Evolutionary conservation across 2,329 filamentous ascomycete species (phyloP).

Genomic region (Rachicladosporium sp.): DNA sequence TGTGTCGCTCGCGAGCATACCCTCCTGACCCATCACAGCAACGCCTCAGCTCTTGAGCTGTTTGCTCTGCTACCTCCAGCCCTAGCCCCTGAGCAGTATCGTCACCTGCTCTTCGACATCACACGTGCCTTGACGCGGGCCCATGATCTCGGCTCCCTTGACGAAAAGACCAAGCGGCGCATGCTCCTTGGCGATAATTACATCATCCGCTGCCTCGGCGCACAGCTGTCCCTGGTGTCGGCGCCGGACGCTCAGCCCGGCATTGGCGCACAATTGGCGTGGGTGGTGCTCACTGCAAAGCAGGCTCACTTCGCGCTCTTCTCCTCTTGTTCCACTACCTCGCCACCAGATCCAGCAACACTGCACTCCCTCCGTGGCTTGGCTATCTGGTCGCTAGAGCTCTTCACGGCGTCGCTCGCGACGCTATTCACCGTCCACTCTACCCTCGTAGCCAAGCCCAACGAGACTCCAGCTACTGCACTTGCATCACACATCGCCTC

Average conservation of each 20-base stretch:
- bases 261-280: constrained; percentile 62
- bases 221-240: too few relatives aligned
- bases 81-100: constrained; percentile 45
- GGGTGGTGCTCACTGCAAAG: constrained; percentile 61
- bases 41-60: constrained; percentile 35
- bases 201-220: too few relatives aligned
- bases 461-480: too few relatives aligned
- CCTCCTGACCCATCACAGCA: constrained; percentile 28
- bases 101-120: constrained; percentile 52
- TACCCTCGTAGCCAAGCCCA: too few relatives aligned
- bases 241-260: constrained; percentile 30
- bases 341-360: neutral
- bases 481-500: too few relatives aligned
- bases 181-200: constrained; percentile 53
- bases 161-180: constrained; percentile 45
- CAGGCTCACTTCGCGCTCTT: constrained; percentile 36
- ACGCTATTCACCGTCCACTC: constrained; percentile 31
- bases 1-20: constrained; percentile 23
- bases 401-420: constrained; percentile 44
- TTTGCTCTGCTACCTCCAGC: constrained; percentile 29
- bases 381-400: constrained; percentile 64
- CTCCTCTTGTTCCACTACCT: neutral
- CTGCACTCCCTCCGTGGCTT: constrained; percentile 56
- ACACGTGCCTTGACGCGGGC: constrained; percentile 58
- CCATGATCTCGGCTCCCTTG: constrained; percentile 71